Base-by-base conservation (phyloP, 805 yeast genomes). In the Saccharomycopsis selenospora region DNA sequence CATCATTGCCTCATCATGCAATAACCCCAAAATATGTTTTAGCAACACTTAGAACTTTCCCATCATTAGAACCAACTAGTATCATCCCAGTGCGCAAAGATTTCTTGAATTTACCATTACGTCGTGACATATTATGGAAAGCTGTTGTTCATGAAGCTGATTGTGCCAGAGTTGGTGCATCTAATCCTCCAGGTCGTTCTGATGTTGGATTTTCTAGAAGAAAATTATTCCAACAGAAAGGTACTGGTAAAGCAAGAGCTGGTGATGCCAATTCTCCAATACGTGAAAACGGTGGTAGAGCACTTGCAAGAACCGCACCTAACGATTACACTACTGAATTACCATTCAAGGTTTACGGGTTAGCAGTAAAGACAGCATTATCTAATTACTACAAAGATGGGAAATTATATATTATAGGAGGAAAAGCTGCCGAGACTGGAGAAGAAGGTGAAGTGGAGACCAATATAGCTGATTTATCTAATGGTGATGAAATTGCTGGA, bases 231-330 rank as follows among this genome's bases (percentile, higher is more conserved):
- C 86, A 88, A 26, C 99, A 93, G 68, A 93, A 93, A 67, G 98
- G 98, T 52, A 70, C 87, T 13, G 99, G 99, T 68, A 75, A 77
- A 53, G 99, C 99, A 47, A 82, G 99, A 73, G 83, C 79, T 47
- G 99, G 99, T 70, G 97, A 90, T 67, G 89, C 85, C 51, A 91
- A 90, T 60, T 87, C 96, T 22, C 99, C 99, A 44, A 84, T 82
- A 41, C 81, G 96, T 69, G 80, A 79, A 60, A 87, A 85, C 60
- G 96, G 96, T 64, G 89, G 91, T 46, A 74, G 82, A 58, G 97
- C 98, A 0, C 78, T 83, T 59, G 96, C 93, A 13, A 82, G 93
- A 62, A 78, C 76, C 47, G 96, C 96, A 2, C 95, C 96, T 43
- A 88, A 85, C 60, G 95, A 91, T 64, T 80, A 82, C 75, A 75